Conservation (phyloP, 352 stramenopile species). For the Phytophthora kernoviae region DNA sequence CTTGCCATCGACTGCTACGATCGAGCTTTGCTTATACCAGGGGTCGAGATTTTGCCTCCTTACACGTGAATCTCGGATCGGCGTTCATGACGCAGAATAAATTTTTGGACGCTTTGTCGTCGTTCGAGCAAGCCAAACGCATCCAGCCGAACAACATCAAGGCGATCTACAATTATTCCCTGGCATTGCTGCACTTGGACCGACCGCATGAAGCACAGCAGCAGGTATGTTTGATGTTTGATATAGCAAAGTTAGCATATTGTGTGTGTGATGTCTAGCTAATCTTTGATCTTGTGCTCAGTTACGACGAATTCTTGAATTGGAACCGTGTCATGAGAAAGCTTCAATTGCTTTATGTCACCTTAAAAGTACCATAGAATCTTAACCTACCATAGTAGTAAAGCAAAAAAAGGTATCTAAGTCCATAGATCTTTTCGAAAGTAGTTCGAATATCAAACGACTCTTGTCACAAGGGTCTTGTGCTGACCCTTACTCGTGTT, state of each 20-base stretch:
- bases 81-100: constrained; percentile 50
- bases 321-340: constrained; percentile 46
- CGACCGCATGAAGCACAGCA: constrained; percentile 27
- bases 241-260: constrained; percentile 10
- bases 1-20: constrained; percentile 59
- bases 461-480: too few relatives aligned
- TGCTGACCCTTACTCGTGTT: too few relatives aligned
- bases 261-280: background rate
- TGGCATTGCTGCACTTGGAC: constrained; percentile 52
- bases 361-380: constrained; percentile 8
- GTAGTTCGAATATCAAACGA: too few relatives aligned
- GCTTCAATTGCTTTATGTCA: constrained; percentile 36
- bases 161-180: constrained; percentile 58
- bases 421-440: too few relatives aligned
- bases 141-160: constrained; percentile 66
- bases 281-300: constrained; percentile 11
- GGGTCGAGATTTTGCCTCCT: constrained; percentile 56
- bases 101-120: constrained; percentile 38
- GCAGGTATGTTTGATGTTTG: too few relatives aligned
- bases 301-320: constrained; percentile 38
- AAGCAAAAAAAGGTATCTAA: too few relatives aligned
- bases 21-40: constrained; percentile 41
- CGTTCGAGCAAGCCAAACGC: constrained; percentile 44
- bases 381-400: too few relatives aligned
- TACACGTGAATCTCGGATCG: constrained; percentile 74